phyloP scores from a whole-genome alignment of 352 stramenopile genomes.

The Phytophthora cryptogea region DNA sequence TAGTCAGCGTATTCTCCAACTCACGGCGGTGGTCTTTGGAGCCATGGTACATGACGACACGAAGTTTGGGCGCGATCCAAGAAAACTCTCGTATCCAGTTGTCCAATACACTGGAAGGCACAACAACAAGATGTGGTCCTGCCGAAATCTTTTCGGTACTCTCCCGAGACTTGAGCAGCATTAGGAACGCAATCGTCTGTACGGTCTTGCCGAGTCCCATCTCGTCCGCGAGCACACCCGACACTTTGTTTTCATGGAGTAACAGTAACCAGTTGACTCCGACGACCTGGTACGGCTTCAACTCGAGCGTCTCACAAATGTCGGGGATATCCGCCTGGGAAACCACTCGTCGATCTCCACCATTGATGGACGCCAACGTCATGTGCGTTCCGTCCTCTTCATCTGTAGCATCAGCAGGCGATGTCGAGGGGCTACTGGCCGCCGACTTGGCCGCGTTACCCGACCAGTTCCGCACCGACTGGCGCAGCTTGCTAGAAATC shows the following conservation, averaged over 20 bases:
- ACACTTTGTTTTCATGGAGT: conserved; percentile 79
- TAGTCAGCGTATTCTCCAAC: conserved; percentile 56
- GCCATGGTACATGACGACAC: conserved; percentile 87
- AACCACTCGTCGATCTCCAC: conserved; percentile 48
- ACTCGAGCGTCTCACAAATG: conserved; percentile 65
- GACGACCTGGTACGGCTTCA: conserved; percentile 89
- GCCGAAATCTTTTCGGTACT: conserved; percentile 24
- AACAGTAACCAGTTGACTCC: conserved; percentile 85
- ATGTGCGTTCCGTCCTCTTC: conserved; percentile 63
- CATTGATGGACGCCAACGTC: conserved; percentile 55
- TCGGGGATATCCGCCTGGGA: conserved; percentile 72
- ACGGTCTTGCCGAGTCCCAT: conserved; percentile 96
- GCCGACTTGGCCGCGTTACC: conserved; percentile 36
- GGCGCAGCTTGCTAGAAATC: conserved; percentile 63
- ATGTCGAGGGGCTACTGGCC: conserved; percentile 29
- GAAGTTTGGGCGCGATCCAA: conserved; percentile 92
- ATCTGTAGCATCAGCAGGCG: conserved; percentile 38
- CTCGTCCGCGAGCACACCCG: conserved; percentile 83
- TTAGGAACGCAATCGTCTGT: conserved; percentile 83
- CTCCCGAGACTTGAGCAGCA: conserved; percentile 59
- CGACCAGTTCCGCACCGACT: conserved; percentile 70
- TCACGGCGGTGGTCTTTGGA: conserved; percentile 61
- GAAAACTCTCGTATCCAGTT: conserved; percentile 94
- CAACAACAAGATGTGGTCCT: conserved; percentile 92
- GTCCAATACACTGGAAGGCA: conserved; percentile 91